These are phyloP conservation scores for Salicornia ramosissima DNA, from an alignment of 148 eudicot genomes.

Conservation along the genomic window DNA sequence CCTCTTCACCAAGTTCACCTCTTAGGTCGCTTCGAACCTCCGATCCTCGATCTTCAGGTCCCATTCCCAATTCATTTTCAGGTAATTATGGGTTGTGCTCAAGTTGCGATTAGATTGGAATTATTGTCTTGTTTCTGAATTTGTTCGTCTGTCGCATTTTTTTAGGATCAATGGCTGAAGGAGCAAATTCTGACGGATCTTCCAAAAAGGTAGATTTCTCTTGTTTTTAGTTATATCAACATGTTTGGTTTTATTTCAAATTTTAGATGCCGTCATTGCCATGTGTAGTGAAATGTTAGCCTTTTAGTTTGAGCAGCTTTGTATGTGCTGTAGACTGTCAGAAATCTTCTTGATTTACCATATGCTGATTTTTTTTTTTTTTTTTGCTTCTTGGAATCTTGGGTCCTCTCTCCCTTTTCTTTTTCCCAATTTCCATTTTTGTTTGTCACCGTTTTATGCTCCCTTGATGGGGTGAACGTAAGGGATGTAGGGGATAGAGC, in stretches of 20 bases:
- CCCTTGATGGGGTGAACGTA: no score
- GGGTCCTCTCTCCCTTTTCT: no score
- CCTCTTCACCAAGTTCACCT: conserved; percentile 11
- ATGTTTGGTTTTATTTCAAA: background rate
- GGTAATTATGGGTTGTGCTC: conserved; percentile 25
- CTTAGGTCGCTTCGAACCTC: conserved; percentile 36
- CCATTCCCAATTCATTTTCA: conserved; percentile 24
- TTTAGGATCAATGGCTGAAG: conserved; percentile 37
- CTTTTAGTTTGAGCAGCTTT: background rate
- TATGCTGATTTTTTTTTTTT: background rate
- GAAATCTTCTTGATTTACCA: background rate
- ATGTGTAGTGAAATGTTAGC: background rate
- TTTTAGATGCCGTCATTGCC: background rate
- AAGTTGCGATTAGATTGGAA: background rate
- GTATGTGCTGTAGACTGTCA: background rate
- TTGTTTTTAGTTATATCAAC: background rate
- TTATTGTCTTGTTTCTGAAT: background rate
- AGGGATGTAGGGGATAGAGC: no score
- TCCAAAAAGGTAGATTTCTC: conserved; percentile 49
- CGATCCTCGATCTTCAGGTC: conserved; percentile 19
- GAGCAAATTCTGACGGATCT: conserved; percentile 44
- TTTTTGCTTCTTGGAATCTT: no score
- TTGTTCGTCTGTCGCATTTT: background rate
- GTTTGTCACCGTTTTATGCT: no score
- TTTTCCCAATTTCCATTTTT: no score